These are phyloP conservation scores for Phytopythium boreale DNA, from an alignment of 352 stramenopile genomes.

Conservation along the genomic window DNA sequence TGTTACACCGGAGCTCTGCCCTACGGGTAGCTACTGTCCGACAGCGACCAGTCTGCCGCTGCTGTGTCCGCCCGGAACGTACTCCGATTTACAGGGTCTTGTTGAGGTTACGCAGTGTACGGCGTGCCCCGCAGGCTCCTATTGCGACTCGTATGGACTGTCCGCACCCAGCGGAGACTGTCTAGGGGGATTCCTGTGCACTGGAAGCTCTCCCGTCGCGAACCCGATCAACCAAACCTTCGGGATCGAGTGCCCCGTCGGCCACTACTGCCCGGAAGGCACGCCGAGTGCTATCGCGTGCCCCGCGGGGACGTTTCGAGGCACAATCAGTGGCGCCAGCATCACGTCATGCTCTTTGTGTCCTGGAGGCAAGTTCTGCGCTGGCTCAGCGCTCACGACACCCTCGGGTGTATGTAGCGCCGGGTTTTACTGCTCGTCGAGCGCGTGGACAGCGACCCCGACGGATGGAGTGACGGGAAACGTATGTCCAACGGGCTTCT, in stretches of 20 bases:
- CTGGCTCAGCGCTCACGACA: conserved; percentile 31
- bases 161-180: conserved; percentile 46
- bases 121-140: conserved; percentile 75
- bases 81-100: conserved; percentile 56
- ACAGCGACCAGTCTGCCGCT: conserved; percentile 42
- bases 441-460: conserved; percentile 38
- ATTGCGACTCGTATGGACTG: conserved; percentile 85
- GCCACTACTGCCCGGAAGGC: conserved; percentile 71
- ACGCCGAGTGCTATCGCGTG: conserved; percentile 54
- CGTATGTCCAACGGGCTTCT: conserved; percentile 56
- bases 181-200: conserved; percentile 64
- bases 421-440: conserved; percentile 84
- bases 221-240: conserved; percentile 50
- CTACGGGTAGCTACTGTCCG: conserved; percentile 68
- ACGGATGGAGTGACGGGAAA: conserved; percentile 40
- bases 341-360: conserved; percentile 66
- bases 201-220: conserved; percentile 43
- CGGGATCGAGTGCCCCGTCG: conserved; percentile 60
- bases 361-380: conserved; percentile 54
- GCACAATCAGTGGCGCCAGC: conserved; percentile 40
- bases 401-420: conserved; percentile 57
- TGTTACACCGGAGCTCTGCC: conserved; percentile 44
- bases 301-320: conserved; percentile 56
- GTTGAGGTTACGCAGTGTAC: conserved; percentile 70
- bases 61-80: conserved; percentile 64